Conservation (phyloP, 257 asterid genomes). For the Paulownia fortunei region DNA sequence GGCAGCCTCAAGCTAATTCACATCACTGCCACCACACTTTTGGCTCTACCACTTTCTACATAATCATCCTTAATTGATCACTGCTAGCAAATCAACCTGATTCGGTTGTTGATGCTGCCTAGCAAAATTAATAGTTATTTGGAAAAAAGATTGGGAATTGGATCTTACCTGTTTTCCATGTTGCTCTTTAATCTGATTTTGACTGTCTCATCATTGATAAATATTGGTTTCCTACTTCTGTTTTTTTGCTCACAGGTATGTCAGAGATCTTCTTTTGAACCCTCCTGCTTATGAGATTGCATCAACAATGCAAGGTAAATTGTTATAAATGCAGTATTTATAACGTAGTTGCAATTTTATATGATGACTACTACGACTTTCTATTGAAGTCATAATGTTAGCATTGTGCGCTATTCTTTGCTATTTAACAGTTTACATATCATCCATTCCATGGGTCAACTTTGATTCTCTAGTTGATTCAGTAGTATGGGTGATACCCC, state of each 20-base stretch:
- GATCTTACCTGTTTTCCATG: neutral
- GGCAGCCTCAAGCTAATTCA: conserved; percentile 1
- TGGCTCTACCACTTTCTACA: neutral
- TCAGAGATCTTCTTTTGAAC: conserved; percentile 90
- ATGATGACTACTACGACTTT: conserved; percentile 14
- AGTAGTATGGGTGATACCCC: neutral
- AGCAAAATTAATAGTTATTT: neutral
- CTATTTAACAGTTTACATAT: neutral
- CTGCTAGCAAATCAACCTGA: neutral
- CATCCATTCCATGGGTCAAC: neutral
- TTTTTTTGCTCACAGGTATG: conserved; percentile 60
- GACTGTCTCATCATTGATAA: neutral
- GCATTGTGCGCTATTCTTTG: neutral
- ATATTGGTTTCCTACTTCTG: conserved; percentile 22
- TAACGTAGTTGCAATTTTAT: neutral
- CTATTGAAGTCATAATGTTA: neutral
- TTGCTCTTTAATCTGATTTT: conserved; percentile 2
- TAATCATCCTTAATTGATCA: neutral
- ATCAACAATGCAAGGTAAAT: conserved; percentile 74
- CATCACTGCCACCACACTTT: neutral
- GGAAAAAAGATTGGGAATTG: neutral
- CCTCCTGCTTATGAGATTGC: conserved; percentile 96
- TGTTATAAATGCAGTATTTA: neutral
- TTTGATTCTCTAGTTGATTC: neutral
- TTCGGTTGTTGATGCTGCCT: neutral